Evolutionary conservation across 2,329 filamentous ascomycete species (phyloP), one percentile per base, ranked within the genome.

Genomic region (Xylariomycetidae sp.): DNA sequence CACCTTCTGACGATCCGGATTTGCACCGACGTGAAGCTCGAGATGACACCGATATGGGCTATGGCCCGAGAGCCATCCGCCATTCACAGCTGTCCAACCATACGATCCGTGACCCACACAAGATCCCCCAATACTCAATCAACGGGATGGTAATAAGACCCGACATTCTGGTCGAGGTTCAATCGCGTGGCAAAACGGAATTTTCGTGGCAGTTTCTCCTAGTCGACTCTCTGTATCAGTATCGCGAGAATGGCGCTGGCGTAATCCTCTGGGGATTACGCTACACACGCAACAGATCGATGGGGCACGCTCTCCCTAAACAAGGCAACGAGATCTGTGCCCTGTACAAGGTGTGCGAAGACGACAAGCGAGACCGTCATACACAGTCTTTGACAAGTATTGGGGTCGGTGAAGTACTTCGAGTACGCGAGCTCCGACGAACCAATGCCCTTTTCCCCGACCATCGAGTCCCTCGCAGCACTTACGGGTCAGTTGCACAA

Each of bases 361-460:
- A 63, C 5, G 61, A 70, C 22, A 37, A 41, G 0, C 40, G 57
- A n/a, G 3, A 20, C 42, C 0, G 32, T 49, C 0, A 32, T 55
- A 0, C 65, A 73, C 60, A 0, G 37, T 64, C 0, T 44, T 70
- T 0, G 67, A 75, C 2, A n/a, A n/a, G n/a, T n/a, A 48, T 79
- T 0, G 26, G 53, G 0, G 35, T 68, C 0, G 31, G 43, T 0
- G 38, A 59, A 0, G 58, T 79, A 0, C 45, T 60, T 2, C 40
- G 53, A 2, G 54, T 64, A 6, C 57, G 74, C 1, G 50, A 49
- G 0, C 53, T 84, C 0, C 48, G 64, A 1, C 54, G 69, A 2
- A 85, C 79, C 0, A 86, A 85, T 37, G 52, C 63, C 0, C 44
- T 53, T 0, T 76, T 66, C 26, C 69, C 70, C 0, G 35, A 50